These are phyloP conservation scores for Cladophialophora bantiana DNA, from an alignment of 2,329 filamentous ascomycete species.

Conservation along the genomic window DNA sequence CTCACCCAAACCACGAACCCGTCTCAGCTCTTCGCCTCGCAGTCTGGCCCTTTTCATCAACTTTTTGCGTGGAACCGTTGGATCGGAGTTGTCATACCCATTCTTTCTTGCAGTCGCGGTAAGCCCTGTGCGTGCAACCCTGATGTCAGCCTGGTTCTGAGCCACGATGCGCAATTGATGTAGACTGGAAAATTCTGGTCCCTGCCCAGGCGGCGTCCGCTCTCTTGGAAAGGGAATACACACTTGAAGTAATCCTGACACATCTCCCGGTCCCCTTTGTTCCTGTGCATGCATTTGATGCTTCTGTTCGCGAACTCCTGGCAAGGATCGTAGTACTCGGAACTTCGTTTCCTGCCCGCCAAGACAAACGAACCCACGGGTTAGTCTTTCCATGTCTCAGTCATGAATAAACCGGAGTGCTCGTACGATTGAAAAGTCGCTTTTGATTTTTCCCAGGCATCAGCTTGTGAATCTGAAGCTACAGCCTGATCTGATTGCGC, in stretches of 20 bases:
- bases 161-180: not conserved
- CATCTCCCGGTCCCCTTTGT: slow-evolving; percentile 85
- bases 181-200: not conserved
- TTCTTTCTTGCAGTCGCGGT: slow-evolving; percentile 91
- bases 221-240: slow-evolving; percentile 46
- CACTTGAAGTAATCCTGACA: slow-evolving; percentile 96
- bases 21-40: slow-evolving; percentile 33
- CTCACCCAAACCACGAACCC: slow-evolving; percentile 27
- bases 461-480: slow-evolving; percentile 18
- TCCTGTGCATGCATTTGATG: slow-evolving; percentile 86
- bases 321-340: slow-evolving; percentile 93
- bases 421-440: slow-evolving; percentile 33
- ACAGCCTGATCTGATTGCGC: slow-evolving; percentile 22
- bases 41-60: slow-evolving; percentile 25
- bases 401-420: not conserved
- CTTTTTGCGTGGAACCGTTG: not conserved
- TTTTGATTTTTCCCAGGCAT: slow-evolving; percentile 34
- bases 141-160: slow-evolving; percentile 14
- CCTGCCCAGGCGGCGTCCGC: not conserved
- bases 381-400: slow-evolving; percentile 5
- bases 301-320: slow-evolving; percentile 88
- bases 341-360: slow-evolving; percentile 75
- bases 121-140: slow-evolving; percentile 67
- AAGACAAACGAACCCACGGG: not conserved
- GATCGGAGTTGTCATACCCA: slow-evolving; percentile 71